Percentiles rank a stretch among this genome's conserved stretches.
Evolutionary conservation across 2,329 filamentous ascomycete species (phyloP).

Genomic region (Uncinocarpus reesii): DNA sequence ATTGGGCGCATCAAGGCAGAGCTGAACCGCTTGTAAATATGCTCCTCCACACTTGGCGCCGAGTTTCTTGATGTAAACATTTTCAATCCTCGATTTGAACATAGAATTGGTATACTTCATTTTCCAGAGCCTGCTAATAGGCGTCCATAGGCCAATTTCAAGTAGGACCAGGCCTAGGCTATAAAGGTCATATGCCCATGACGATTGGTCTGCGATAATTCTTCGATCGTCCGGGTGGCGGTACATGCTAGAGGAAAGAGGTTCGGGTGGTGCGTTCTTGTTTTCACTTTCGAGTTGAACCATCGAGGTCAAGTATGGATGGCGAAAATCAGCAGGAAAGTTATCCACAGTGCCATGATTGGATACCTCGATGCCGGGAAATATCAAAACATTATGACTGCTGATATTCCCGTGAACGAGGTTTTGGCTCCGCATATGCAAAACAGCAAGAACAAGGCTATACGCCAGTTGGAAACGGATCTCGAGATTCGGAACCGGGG

Average conservation of each 20-base stretch:
- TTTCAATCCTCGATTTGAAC: conserved; percentile 55
- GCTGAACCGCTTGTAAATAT: conserved; percentile 53
- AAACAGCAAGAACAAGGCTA: conserved; percentile 47
- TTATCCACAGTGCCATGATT: conserved; percentile 19
- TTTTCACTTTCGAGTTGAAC: conserved; percentile 45
- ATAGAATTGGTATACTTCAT: conserved; percentile 52
- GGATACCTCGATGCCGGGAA: conserved; percentile 34
- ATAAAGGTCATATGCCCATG: conserved; percentile 47
- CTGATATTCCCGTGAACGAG: conserved; percentile 54
- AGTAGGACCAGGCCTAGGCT: conserved; percentile 52
- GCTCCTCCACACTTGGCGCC: conserved; percentile 53
- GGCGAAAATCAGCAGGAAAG: conserved; percentile 36
- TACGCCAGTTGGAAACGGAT: conserved; percentile 53
- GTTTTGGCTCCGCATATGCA: conserved; percentile 47
- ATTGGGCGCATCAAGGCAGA: conserved; percentile 51
- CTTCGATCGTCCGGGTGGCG: conserved; percentile 46
- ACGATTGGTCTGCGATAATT: conserved; percentile 29
- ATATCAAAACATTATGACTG: conserved; percentile 54
- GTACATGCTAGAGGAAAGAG: conserved; percentile 48
- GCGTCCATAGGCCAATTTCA: conserved; percentile 55
- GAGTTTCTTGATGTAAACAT: conserved; percentile 52
- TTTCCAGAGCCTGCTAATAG: conserved; percentile 53
- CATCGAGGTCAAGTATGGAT: conserved; percentile 50
- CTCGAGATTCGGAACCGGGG: conserved; percentile 46
- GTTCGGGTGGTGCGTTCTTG: conserved; percentile 39